phyloP scores from a whole-genome alignment of 371 early-diverging fungal genomes.

The Cokeromyces recurvatus region DNA sequence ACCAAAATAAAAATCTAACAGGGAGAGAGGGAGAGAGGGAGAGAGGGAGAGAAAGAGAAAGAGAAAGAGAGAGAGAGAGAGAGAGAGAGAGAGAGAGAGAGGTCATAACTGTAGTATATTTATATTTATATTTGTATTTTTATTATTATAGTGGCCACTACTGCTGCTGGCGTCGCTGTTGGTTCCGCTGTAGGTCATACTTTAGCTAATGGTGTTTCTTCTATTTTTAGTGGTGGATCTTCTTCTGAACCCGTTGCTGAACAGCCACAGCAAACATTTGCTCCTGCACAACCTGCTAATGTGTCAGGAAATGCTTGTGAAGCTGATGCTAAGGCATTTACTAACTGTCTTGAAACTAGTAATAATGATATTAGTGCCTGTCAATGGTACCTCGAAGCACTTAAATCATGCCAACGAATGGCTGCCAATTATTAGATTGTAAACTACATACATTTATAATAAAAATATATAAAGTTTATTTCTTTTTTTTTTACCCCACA shows the following conservation, averaged over 20 bases:
- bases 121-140: too few species aligned
- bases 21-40: too few species aligned
- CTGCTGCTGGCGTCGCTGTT: conserved; percentile 92
- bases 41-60: too few species aligned
- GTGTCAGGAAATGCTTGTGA: conserved; percentile 61
- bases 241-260: conserved; percentile 28
- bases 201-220: conserved; percentile 66
- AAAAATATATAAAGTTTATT: too few species aligned
- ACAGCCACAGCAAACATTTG: conserved; percentile 23
- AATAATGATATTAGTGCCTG: conserved; percentile 75
- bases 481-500: too few species aligned
- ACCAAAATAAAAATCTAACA: too few species aligned
- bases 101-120: too few species aligned
- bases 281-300: conserved; percentile 14
- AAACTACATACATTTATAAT: too few species aligned
- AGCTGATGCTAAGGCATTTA: conserved; percentile 81
- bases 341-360: conserved; percentile 79
- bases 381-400: conserved; percentile 83
- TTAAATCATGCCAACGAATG: conserved; percentile 82
- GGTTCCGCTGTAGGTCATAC: conserved; percentile 80
- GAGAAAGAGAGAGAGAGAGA: too few species aligned
- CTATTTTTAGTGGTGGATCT: conserved; percentile 66
- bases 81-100: too few species aligned
- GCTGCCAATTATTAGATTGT: conserved; percentile 39
- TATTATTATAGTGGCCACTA: conserved; percentile 64